Evolutionary conservation across 2,329 filamentous ascomycete genomes (phyloP).

Genomic region (Coniochaeta sp.): DNA sequence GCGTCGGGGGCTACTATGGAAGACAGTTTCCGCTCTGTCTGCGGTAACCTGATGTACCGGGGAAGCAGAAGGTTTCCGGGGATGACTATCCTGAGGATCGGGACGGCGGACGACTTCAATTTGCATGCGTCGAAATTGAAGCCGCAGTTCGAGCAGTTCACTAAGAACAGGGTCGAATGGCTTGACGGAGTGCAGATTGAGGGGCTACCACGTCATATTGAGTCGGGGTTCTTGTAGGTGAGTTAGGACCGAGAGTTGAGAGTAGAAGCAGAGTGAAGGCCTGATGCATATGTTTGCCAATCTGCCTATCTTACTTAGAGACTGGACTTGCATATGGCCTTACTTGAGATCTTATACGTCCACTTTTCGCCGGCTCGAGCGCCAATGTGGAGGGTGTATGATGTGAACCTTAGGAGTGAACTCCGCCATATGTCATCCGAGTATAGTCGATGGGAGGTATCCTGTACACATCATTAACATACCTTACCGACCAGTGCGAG

Average conservation of each 20-base stretch:
- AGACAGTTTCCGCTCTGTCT: background rate
- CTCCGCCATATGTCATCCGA: too few species aligned
- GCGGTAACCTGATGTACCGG: constrained; percentile 35
- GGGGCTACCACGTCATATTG: background rate
- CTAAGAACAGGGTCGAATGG: constrained; percentile 29
- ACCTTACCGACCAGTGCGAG: constrained; percentile 18
- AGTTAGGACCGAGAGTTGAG: too few species aligned
- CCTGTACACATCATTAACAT: too few species aligned
- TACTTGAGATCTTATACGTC: too few species aligned
- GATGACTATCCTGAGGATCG: constrained; percentile 32
- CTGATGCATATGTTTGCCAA: too few species aligned
- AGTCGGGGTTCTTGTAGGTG: background rate
- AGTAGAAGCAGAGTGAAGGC: too few species aligned
- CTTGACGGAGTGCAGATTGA: background rate
- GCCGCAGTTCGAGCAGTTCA: constrained; percentile 37
- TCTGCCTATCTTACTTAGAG: too few species aligned
- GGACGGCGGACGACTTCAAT: constrained; percentile 43
- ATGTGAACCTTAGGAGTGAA: too few species aligned
- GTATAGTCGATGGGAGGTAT: too few species aligned
- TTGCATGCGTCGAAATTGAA: constrained; percentile 40
- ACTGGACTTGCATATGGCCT: too few species aligned
- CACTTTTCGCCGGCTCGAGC: too few species aligned
- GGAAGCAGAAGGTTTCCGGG: constrained; percentile 29
- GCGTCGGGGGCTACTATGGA: background rate
- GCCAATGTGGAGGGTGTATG: too few species aligned